phyloP scores from a whole-genome alignment of 164 flowering plant genomes.

The Stephania japonica region DNA sequence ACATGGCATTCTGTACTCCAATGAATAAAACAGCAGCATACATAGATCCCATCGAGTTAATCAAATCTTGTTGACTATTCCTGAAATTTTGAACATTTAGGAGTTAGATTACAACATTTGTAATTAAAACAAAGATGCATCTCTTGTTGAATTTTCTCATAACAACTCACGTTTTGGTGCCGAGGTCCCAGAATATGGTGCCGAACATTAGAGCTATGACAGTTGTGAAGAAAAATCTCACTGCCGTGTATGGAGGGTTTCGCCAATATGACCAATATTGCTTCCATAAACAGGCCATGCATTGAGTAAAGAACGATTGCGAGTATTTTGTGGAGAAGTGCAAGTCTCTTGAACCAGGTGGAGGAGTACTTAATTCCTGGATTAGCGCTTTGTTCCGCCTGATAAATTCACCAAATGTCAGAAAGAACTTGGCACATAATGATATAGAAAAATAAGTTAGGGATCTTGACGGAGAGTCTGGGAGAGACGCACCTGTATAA shows the following conservation, averaged over 20 bases:
- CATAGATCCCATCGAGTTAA: constrained; percentile 30
- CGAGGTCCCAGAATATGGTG: constrained; percentile 34
- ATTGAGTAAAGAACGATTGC: constrained; percentile 24
- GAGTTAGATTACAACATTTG: neutral
- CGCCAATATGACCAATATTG: constrained; percentile 39
- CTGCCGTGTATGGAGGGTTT: constrained; percentile 31
- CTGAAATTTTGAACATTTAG: constrained; percentile 12
- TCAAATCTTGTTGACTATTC: constrained; percentile 20
- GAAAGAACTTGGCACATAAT: neutral
- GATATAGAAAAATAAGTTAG: neutral
- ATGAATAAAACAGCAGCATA: constrained; percentile 28
- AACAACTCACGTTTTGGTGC: constrained; percentile 21
- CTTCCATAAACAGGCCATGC: constrained; percentile 41
- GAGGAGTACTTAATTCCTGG: constrained; percentile 25
- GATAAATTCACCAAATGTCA: constrained; percentile 4
- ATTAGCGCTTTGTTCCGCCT: constrained; percentile 36
- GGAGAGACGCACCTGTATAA: constrained; percentile 12
- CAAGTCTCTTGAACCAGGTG: constrained; percentile 29
- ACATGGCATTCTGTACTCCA: constrained; percentile 22
- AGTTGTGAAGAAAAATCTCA: constrained; percentile 26
- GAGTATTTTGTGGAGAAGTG: constrained; percentile 28
- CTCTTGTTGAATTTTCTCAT: neutral
- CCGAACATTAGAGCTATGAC: constrained; percentile 29
- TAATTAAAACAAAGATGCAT: neutral
- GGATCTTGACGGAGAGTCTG: too few species aligned